Evolutionary conservation across 371 early-diverging fungal species (phyloP).

Genomic region (Dinochytrium kinnereticum): DNA sequence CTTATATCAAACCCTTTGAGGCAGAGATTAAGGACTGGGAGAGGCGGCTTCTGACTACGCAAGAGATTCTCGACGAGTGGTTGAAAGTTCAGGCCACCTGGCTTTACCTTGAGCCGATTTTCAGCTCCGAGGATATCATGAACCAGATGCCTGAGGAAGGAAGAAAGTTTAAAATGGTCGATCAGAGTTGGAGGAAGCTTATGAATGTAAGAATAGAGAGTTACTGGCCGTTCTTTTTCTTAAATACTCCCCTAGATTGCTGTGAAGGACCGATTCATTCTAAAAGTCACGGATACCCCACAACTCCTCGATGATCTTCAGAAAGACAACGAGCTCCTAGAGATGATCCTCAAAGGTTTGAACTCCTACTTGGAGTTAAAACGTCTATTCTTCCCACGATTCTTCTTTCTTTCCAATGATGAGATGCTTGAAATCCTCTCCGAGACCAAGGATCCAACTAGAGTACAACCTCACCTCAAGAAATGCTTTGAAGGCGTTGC

Average conservation of each 20-base stretch:
- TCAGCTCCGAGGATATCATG: conserved; percentile 64
- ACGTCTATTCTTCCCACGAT: conserved; percentile 61
- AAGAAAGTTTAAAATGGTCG: conserved; percentile 59
- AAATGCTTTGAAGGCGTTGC: conserved; percentile 67
- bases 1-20: conserved; percentile 66
- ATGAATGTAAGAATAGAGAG: conserved; percentile 46
- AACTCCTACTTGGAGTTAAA: conserved; percentile 64
- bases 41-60: conserved; percentile 52
- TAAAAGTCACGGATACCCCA: conserved; percentile 58
- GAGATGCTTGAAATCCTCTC: conserved; percentile 67
- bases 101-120: conserved; percentile 67
- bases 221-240: neutral
- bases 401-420: conserved; percentile 68
- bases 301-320: conserved; percentile 58
- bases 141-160: conserved; percentile 69
- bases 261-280: conserved; percentile 54
- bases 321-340: conserved; percentile 53
- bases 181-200: conserved; percentile 58
- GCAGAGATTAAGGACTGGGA: conserved; percentile 64
- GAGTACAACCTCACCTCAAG: conserved; percentile 66
- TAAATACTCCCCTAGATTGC: conserved; percentile 38
- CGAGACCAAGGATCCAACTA: conserved; percentile 63
- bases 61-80: conserved; percentile 66
- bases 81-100: conserved; percentile 67
- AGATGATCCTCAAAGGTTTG: conserved; percentile 60